Base-by-base conservation (phyloP, 176 grass and related monocot species). In the Oryza brachyantha region DNA sequence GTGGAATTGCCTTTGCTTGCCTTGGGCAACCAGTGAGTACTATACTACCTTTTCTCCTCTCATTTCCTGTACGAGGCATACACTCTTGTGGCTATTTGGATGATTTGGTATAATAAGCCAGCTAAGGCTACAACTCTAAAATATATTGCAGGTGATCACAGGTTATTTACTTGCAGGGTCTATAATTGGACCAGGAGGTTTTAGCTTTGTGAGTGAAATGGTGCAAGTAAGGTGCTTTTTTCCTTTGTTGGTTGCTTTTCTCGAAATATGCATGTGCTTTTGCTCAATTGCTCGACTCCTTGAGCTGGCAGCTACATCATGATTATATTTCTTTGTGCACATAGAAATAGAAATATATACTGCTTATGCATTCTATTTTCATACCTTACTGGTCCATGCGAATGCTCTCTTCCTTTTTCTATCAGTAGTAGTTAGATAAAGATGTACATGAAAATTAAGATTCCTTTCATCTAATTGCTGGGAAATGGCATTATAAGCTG, bases 81-180 rank as follows among this genome's bases (percentile, higher is more conserved):
- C 70, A 52, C 72, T 61, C n/a, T 68, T 27, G 17, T 61, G 8
- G 35, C 37, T 41, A 22, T 73, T 85, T 57, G 32, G 42, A 21
- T 66, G n/a, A 14, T 66, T 7, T 63, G 19, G 68, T 70, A 52
- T 27, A 76, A 78, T 84, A 68, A 84, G 63, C n/a, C 76, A 54
- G 36, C 36, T 81, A 73, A 87, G 81, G 64, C 10, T 81, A 75
- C 16, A 70, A 52, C 54, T 70, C 29, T 21, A 83, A 82, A 78
- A 76, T 77, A 34, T 68, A 60, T 86, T 87, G 74, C 90, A 99
- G 96, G 90, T 95, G 66, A 91, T 99, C 83, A 99, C 96, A 66
- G 96, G 96, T 78, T 99, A 99, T 85, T 91, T 99, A 82, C 92
- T 99, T 84, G 96, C 96, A 63, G 96, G 96, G 78, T 99, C 96